Evolutionary conservation across 2,329 filamentous ascomycete genomes (phyloP).

Genomic region (Colletotrichum camelliae): DNA sequence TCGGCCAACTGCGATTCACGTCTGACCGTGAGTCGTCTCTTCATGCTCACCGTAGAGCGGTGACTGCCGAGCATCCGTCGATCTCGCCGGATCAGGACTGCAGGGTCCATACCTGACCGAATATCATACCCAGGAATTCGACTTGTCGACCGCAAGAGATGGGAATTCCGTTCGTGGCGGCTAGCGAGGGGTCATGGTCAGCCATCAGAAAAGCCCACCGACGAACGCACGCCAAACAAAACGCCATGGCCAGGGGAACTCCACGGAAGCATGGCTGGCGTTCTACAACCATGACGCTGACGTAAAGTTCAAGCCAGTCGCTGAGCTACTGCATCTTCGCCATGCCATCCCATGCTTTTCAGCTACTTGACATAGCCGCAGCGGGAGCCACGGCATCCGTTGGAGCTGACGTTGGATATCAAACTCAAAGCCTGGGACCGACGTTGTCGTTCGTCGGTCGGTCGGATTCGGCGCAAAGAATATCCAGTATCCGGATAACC

Average conservation of each 20-base stretch:
- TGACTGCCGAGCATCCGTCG: slow-evolving; percentile 12
- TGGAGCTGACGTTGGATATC: background rate
- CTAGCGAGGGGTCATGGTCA: background rate
- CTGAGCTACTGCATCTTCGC: slow-evolving; percentile 7
- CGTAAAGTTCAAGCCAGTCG: background rate
- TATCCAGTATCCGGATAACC: slow-evolving; percentile 2
- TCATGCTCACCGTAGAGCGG: slow-evolving; percentile 1
- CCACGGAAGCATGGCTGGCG: background rate
- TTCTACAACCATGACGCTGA: background rate
- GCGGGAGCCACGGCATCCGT: background rate
- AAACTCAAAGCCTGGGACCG: background rate
- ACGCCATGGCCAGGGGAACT: slow-evolving; percentile 1
- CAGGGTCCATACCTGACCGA: background rate
- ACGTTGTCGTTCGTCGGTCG: background rate
- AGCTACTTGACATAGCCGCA: background rate
- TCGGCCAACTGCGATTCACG: slow-evolving; percentile 13
- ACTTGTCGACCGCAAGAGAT: background rate
- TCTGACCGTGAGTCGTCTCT: slow-evolving; percentile 10
- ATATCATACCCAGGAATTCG: background rate
- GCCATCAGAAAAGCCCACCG: background rate
- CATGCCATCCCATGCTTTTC: background rate
- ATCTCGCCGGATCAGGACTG: slow-evolving; percentile 11
- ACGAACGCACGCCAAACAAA: background rate
- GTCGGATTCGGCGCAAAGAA: slow-evolving; percentile 7
- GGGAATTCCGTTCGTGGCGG: slow-evolving; percentile 3